Evolutionary conservation across 2,329 filamentous ascomycete species (phyloP), one percentile per base, ranked within the genome.

Genomic region (Fusarium mundagurra): DNA sequence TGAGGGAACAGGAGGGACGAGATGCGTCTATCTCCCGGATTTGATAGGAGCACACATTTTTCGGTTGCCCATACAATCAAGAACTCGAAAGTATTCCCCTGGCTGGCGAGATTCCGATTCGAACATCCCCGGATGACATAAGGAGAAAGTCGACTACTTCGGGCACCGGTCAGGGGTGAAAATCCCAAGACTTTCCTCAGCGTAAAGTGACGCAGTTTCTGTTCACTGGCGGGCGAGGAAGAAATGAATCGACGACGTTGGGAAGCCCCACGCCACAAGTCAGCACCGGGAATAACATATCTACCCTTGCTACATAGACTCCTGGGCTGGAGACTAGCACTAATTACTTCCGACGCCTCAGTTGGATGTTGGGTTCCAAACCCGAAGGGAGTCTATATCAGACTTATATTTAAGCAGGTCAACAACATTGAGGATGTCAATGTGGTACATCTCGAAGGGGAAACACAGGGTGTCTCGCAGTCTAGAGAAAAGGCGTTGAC

Each of bases 181-280:
- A 31, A 88, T 5, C 89, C 88, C 60, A 86, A 88, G 8, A 86
- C 95, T 48, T 89, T 90, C 7, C 84, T 96, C 50, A 92, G 90
- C 76, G 93, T 95, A 83, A 85, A 92, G 89, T 22, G 16, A 27
- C 14, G n/a, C 27, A 38, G 13, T 17, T 38, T 47, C 59, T 55
- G 14, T 12, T 17, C 51, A 24, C 24, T 24, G 13, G 55, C 36
- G 6, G 10, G 12, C 38, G 11, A 7, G 27, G 13, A 22, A n/a
- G 17, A 41, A 7, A 34, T 38, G 14, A n/a, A n/a, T 94, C 3
- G 94, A 96, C 79, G 93, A 96, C 77, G 92, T 96, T 96, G 77
- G 92, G 91, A 57, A 95, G 92, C 77, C 86, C 89, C 0, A 48
- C 13, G 45, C 45, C 13, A 31, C 13, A 29, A 29, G 27, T n/a